Evolutionary conservation across 169 alveolate species (phyloP), one percentile per base, ranked within the genome.

Genomic region (Plasmodium knowlesi): DNA sequence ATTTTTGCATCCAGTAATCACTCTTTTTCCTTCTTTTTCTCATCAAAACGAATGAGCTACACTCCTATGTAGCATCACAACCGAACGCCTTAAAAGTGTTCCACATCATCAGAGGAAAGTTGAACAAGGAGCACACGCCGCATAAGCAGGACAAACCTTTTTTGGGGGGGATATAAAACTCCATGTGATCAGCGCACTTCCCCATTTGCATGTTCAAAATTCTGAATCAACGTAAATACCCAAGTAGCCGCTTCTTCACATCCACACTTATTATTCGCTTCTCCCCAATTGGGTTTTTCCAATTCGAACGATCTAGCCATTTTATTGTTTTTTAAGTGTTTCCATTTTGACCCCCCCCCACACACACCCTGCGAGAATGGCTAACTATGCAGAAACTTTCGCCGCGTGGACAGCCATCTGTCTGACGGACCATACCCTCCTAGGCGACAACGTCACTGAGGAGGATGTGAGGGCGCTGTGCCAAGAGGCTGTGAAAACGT

Each of bases 331-430:
- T 43, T 9, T 9, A 2, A 46, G 19, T 46, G 57, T 41, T 39
- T 12, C 82, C 19, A 12, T 12, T 46, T 84, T 76, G 4, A 10
- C 43, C 32, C 19, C 74, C 0, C n/a, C 25, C 41, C 39, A 4
- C 72, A 25, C 22, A 22, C 30, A 32, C 79, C 22, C 43, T 39
- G 43, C 39, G 41, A 0, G 19, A 79, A 88, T 88, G 94, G 82
- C 88, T 16, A 88, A 79, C 76, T 88, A 88, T 41, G 39, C 89
- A 10, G 89, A 88, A 53, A 88, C 46, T 3, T 67, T 88, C 34
- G 80, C 94, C 19, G 96, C 97, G 25, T 72, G 84, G 93, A 82
- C 94, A 3, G 92, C 81, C 53, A 89, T 93, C 9, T 67, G 93
- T 78, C 30, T 90, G 78, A 85, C 90, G 6, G 96, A 93, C 50